A percentile compares a stretch with the other conserved stretches of the same genome.
Evolutionary conservation across 192 early-diverging fungal genomes (phyloP).

Genomic region (Coemansia brasiliensis): DNA sequence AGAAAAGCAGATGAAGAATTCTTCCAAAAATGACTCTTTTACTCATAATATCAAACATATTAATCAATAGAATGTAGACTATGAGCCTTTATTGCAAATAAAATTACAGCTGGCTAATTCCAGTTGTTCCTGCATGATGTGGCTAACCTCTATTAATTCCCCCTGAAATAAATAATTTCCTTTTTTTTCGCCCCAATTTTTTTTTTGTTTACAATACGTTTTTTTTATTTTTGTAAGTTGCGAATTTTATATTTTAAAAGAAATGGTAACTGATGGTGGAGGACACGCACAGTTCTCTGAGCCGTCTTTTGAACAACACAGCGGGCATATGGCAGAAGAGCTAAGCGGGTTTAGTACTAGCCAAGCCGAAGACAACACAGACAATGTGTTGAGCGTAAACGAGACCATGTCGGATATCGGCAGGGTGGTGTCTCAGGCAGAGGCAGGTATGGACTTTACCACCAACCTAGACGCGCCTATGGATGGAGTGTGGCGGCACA

Average conservation of each 20-base stretch:
- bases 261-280: slow-evolving; percentile 10
- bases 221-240: not conserved
- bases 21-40: no score
- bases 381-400: slow-evolving; percentile 3
- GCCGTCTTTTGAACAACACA: slow-evolving; percentile 9
- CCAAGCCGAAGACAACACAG: slow-evolving; percentile 7
- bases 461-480: slow-evolving; percentile 31
- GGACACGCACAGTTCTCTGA: slow-evolving; percentile 1
- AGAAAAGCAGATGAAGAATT: no score
- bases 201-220: not conserved
- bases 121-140: no score
- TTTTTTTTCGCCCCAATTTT: not conserved
- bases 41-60: no score
- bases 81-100: no score
- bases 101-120: no score
- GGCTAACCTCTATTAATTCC: no score
- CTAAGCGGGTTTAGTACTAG: slow-evolving; percentile 19
- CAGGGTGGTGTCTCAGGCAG: slow-evolving; percentile 31
- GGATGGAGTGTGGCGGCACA: slow-evolving; percentile 22
- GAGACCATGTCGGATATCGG: slow-evolving; percentile 43
- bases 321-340: slow-evolving; percentile 16
- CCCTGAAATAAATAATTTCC: not conserved
- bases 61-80: no score
- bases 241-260: not conserved
- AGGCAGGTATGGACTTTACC: slow-evolving; percentile 39